Conservation (phyloP, 2,329 filamentous ascomycete species). For the Exophiala sp. region DNA sequence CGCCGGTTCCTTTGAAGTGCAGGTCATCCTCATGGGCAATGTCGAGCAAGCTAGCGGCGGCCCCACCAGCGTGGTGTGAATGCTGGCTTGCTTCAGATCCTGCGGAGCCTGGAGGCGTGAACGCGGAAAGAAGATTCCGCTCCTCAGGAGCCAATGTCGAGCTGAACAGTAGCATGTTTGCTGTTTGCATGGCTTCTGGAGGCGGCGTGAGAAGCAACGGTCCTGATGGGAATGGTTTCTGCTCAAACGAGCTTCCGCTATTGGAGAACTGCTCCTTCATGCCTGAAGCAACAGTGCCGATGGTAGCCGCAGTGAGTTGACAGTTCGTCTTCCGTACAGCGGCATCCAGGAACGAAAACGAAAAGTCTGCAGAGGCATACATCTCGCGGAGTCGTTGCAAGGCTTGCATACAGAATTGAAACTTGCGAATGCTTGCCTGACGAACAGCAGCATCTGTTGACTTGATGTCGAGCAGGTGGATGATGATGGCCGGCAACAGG, state of each 20-base stretch:
- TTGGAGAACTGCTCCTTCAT: background rate
- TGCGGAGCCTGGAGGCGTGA: conserved; percentile 23
- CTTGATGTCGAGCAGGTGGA: conserved; percentile 89
- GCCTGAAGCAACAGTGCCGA: background rate
- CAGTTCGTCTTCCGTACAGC: conserved; percentile 76
- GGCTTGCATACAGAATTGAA: conserved; percentile 88
- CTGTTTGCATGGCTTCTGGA: conserved; percentile 25
- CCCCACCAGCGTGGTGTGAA: conserved; percentile 17
- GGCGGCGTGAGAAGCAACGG: conserved; percentile 26
- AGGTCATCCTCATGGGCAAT: conserved; percentile 1
- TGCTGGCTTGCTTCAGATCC: conserved; percentile 16
- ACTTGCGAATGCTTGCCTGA: conserved; percentile 71
- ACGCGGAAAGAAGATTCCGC: conserved; percentile 19
- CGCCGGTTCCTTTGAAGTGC: background rate
- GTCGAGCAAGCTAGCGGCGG: conserved; percentile 13
- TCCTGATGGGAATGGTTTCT: conserved; percentile 2
- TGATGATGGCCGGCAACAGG: conserved; percentile 87
- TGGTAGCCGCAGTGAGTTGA: conserved; percentile 4
- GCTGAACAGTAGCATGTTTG: conserved; percentile 17
- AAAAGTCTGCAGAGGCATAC: conserved; percentile 92
- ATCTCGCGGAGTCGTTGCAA: conserved; percentile 83
- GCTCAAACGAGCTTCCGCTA: background rate
- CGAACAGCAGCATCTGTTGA: conserved; percentile 69
- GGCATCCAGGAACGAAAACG: conserved; percentile 90
- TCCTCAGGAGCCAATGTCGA: conserved; percentile 22